Conservation (phyloP, 139 green algal genomes). For the Coelastrella sp. region DNA sequence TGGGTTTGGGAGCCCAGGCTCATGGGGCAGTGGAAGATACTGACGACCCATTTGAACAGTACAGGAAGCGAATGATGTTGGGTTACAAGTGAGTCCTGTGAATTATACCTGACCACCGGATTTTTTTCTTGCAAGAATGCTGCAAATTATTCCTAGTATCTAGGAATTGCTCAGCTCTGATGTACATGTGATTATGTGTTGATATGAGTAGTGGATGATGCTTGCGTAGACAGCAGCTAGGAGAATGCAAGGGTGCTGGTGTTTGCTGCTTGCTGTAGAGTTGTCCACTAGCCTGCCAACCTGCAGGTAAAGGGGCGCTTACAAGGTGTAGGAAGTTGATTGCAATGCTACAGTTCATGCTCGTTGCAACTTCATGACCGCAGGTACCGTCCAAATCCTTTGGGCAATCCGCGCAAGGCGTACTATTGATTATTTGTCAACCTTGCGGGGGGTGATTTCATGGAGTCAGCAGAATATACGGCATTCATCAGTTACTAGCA, state of each 20-base stretch:
- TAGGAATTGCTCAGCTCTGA: background rate
- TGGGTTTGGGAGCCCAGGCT: slow-evolving; percentile 63
- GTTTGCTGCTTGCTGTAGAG: background rate
- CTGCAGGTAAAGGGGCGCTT: too few relatives aligned
- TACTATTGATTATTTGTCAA: slow-evolving; percentile 68
- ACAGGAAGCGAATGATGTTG: slow-evolving; percentile 82
- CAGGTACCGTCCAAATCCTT: slow-evolving; percentile 71
- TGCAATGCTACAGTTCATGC: background rate
- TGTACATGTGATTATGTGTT: too few relatives aligned
- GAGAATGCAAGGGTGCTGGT: too few relatives aligned
- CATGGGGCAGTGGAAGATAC: slow-evolving; percentile 54
- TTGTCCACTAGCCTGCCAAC: too few relatives aligned
- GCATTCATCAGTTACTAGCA: too few relatives aligned
- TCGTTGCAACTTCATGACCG: background rate
- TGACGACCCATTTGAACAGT: slow-evolving; percentile 75
- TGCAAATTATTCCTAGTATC: background rate
- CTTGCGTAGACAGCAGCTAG: too few relatives aligned
- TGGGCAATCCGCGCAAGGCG: slow-evolving; percentile 75
- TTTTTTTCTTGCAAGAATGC: background rate
- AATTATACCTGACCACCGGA: too few relatives aligned
- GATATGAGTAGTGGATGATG: too few relatives aligned
- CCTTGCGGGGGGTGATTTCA: too few relatives aligned
- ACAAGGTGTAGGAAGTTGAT: too few relatives aligned
- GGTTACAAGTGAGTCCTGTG: slow-evolving; percentile 79
- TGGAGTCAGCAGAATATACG: too few relatives aligned